Conservation (phyloP, 257 asterid species). For the Catharanthus roseus region DNA sequence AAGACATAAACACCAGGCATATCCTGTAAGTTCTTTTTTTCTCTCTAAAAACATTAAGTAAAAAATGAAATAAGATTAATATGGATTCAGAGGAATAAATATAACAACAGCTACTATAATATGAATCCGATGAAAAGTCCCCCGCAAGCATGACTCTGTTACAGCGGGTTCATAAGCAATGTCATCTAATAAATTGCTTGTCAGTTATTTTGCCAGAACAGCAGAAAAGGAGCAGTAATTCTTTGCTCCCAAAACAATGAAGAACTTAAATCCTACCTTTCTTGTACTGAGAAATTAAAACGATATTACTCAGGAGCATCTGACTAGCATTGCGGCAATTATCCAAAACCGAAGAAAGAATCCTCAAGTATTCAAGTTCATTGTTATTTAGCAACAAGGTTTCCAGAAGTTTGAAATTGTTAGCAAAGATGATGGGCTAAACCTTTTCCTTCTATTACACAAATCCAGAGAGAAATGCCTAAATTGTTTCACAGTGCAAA, state of each 20-base stretch:
- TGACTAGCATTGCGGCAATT: neutral
- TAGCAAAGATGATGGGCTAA: neutral
- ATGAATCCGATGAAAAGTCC: neutral
- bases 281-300: neutral
- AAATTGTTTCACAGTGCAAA: neutral
- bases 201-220: neutral
- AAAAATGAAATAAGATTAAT: conserved; percentile 21
- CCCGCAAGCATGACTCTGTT: neutral
- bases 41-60: conserved; percentile 53
- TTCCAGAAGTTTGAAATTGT: neutral
- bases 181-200: neutral
- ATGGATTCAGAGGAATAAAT: neutral
- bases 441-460: neutral
- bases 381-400: neutral
- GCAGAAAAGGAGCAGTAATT: neutral
- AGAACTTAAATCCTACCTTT: neutral
- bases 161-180: neutral
- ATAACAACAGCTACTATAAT: neutral
- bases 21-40: conserved; percentile 90
- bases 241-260: neutral
- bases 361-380: neutral
- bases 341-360: neutral
- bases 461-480: neutral
- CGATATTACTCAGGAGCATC: neutral
- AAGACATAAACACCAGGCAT: conserved; percentile 75